Evolutionary conservation across 2,329 filamentous ascomycete genomes (phyloP).

Genomic region (Botrytis squamosa): DNA sequence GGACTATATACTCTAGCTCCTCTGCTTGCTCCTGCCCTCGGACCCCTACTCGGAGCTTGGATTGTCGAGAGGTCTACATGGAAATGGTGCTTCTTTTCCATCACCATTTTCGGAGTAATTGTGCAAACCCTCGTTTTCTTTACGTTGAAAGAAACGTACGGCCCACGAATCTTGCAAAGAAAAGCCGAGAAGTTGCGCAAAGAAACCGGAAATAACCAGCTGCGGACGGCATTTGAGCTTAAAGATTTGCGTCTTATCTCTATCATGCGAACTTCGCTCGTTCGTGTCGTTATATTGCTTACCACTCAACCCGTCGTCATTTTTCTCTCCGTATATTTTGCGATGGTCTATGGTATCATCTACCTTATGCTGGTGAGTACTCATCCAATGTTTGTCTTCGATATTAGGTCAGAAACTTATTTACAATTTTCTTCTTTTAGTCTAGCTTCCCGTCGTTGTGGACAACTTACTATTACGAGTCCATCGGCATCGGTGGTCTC

Average conservation of each 20-base stretch:
- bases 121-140: background rate
- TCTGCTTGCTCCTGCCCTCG: conserved; percentile 25
- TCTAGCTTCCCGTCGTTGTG: conserved; percentile 60
- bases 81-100: conserved; percentile 38
- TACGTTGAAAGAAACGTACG: conserved; percentile 46
- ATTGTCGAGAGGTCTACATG: conserved; percentile 50
- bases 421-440: background rate
- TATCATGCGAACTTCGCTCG: conserved; percentile 44
- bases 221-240: conserved; percentile 54
- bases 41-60: conserved; percentile 50
- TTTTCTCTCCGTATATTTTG: conserved; percentile 51
- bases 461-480: conserved; percentile 52
- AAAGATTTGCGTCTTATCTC: conserved; percentile 36
- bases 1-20: conserved; percentile 34
- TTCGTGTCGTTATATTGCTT: conserved; percentile 50
- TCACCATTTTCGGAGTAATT: conserved; percentile 39
- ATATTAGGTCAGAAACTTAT: background rate
- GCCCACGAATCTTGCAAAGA: conserved; percentile 46
- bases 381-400: background rate
- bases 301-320: conserved; percentile 52
- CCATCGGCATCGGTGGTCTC: conserved; percentile 54
- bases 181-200: conserved; percentile 46
- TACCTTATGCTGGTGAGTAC: conserved; percentile 50
- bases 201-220: conserved; percentile 48
- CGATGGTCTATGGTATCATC: conserved; percentile 51